These are phyloP conservation scores for Candida dubliniensis DNA, from an alignment of 1,139 yeast species.

Conservation along the genomic window DNA sequence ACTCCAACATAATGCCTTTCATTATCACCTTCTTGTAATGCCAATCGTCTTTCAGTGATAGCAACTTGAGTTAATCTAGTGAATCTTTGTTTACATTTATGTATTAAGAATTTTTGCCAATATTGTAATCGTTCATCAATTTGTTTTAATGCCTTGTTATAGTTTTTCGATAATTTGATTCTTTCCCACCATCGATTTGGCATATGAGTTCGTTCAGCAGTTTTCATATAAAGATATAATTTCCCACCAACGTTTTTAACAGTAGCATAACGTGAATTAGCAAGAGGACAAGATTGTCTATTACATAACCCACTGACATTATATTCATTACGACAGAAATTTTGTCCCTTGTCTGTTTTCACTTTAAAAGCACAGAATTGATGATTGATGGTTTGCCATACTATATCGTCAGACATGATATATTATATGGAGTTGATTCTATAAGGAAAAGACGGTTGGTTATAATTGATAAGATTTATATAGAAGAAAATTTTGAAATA, in stretches of 20 bases:
- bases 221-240: slow-evolving; percentile 89
- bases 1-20: slow-evolving; percentile 92
- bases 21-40: slow-evolving; percentile 66
- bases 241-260: slow-evolving; percentile 87
- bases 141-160: slow-evolving; percentile 81
- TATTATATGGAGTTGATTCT: not conserved
- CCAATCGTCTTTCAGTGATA: slow-evolving; percentile 92
- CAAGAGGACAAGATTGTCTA: slow-evolving; percentile 93
- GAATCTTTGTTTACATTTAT: slow-evolving; percentile 93
- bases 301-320: slow-evolving; percentile 89
- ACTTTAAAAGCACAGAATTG: slow-evolving; percentile 88
- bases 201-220: slow-evolving; percentile 95
- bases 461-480: too few relatives aligned
- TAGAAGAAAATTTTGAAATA: too few relatives aligned
- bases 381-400: slow-evolving; percentile 90
- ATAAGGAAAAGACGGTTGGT: too few relatives aligned
- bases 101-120: slow-evolving; percentile 90
- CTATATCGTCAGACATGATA: slow-evolving; percentile 57
- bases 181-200: slow-evolving; percentile 96
- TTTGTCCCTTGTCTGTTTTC: slow-evolving; percentile 76
- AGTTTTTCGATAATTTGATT: slow-evolving; percentile 83
- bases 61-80: slow-evolving; percentile 95
- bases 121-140: slow-evolving; percentile 82
- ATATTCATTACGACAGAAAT: slow-evolving; percentile 84
- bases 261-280: slow-evolving; percentile 94